Evolutionary conservation across 768 basidiomycete species (phyloP), one percentile per base, ranked within the genome.

Genomic region (Tulasnella sp.): DNA sequence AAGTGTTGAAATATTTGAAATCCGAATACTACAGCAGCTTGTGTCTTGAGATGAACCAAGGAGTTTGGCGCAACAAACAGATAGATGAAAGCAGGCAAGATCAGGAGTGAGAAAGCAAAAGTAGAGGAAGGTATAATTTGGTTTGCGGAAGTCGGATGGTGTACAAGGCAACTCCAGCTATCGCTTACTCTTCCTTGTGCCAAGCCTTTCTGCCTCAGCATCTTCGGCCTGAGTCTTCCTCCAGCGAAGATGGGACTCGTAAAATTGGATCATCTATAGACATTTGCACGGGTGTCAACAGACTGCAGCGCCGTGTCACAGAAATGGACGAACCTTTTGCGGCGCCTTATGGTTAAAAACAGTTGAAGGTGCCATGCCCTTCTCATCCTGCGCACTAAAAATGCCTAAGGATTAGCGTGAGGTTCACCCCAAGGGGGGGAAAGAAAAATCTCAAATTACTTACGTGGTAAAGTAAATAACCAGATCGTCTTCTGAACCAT

Each of bases 221-320:
- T 21, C 46, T n/a, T 48, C 46, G 5, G 5, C 46, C n/a, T 48
- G 51, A 54, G 38, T 34, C 56, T 25, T 19, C 41, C 60, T 30
- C 62, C 62, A 62, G n/a, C 52, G 61, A n/a, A 62, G 60, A 25
- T 62, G 54, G 11, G n/a, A 24, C 34, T 62, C 62, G 38, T 62
- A 62, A 41, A 62, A 62, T 8, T 62, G 24, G 42, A 62, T 43
- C 17, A 62, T 29, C 62, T 62, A 44, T 24, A 46, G 61, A 25
- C 2, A 29, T 11, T 34, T 29, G 61, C 11, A 61, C 29, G 15
- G 12, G 25, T 7, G 11, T 29, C 7, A 2, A 29, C 38, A 25
- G 1, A 44, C 25, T 27, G 27, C 30, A 43, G 21, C 34, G 8
- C 21, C 29, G 27, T 44, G 22, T 11, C 53, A 21, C 15, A 21